These are phyloP conservation scores for Barnettozyma sucrosica DNA, from an alignment of 805 yeast species.

Conservation along the genomic window DNA sequence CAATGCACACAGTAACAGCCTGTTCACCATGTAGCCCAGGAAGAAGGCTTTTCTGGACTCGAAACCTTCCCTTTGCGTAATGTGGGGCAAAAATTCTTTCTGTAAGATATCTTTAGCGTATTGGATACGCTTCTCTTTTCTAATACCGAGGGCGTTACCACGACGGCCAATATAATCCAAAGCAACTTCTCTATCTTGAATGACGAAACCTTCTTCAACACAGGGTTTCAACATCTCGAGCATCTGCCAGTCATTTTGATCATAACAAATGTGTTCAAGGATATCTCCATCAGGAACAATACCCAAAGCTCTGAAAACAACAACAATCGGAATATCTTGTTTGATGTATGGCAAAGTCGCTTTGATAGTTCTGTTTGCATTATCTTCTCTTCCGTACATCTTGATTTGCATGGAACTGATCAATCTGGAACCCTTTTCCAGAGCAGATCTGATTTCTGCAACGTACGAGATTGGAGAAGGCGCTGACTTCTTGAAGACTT, in stretches of 20 bases:
- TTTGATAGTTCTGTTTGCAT: slow-evolving; percentile 79
- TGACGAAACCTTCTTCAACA: slow-evolving; percentile 97
- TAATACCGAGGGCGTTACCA: slow-evolving; percentile 93
- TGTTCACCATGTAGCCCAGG: slow-evolving; percentile 96
- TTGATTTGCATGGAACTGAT: slow-evolving; percentile 93
- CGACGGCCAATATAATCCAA: slow-evolving; percentile 97
- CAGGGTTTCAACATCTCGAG: slow-evolving; percentile 98
- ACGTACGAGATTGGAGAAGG: slow-evolving; percentile 94
- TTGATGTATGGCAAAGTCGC: slow-evolving; percentile 96
- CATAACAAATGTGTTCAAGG: slow-evolving; percentile 96
- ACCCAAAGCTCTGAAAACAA: slow-evolving; percentile 96
- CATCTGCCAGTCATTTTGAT: slow-evolving; percentile 98
- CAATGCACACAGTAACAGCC: slow-evolving; percentile 88
- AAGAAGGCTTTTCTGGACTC: slow-evolving; percentile 96
- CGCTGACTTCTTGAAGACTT: slow-evolving; percentile 95
- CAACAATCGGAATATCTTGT: slow-evolving; percentile 94
- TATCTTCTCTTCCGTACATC: slow-evolving; percentile 75
- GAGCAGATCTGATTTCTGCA: slow-evolving; percentile 94
- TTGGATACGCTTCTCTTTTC: slow-evolving; percentile 96
- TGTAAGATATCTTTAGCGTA: slow-evolving; percentile 96
- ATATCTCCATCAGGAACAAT: slow-evolving; percentile 99
- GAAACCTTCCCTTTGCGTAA: slow-evolving; percentile 94
- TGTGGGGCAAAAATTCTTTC: slow-evolving; percentile 94
- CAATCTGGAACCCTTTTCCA: slow-evolving; percentile 95
- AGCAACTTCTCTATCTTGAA: slow-evolving; percentile 97